These are phyloP conservation scores for Senecio squalidus DNA, from an alignment of 140 eudicot genomes.

Conservation along the genomic window DNA sequence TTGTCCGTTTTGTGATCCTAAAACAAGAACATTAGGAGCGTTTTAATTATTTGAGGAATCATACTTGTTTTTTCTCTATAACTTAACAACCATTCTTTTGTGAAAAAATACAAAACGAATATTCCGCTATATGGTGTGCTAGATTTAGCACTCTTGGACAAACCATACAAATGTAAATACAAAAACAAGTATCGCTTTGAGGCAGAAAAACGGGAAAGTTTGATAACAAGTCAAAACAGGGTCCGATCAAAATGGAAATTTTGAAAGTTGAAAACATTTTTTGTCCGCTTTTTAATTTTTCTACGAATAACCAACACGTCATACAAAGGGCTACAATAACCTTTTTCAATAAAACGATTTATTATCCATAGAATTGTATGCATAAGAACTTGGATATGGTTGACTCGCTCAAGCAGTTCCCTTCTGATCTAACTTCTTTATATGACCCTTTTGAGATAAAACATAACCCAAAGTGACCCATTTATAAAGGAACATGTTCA, in stretches of 20 bases:
- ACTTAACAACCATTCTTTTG: background rate
- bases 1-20: conserved; percentile 57
- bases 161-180: background rate
- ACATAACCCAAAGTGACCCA: background rate
- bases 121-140: background rate
- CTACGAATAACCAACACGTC: no score
- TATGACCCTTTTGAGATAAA: background rate
- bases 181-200: background rate
- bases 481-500: background rate
- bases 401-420: background rate
- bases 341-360: no score
- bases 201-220: background rate
- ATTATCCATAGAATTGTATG: background rate
- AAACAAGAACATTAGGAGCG: conserved; percentile 10
- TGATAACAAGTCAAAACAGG: background rate
- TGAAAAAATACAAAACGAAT: background rate
- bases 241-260: background rate
- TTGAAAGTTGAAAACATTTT: background rate
- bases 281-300: no score
- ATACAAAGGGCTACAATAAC: no score
- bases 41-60: background rate
- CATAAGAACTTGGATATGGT: background rate
- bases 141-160: background rate
- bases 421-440: background rate
- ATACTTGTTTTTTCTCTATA: background rate